Percentiles rank a stretch among this genome's conserved stretches.
Conservation (phyloP, 306 rosid genomes). For the Prinsepia uniflora region DNA sequence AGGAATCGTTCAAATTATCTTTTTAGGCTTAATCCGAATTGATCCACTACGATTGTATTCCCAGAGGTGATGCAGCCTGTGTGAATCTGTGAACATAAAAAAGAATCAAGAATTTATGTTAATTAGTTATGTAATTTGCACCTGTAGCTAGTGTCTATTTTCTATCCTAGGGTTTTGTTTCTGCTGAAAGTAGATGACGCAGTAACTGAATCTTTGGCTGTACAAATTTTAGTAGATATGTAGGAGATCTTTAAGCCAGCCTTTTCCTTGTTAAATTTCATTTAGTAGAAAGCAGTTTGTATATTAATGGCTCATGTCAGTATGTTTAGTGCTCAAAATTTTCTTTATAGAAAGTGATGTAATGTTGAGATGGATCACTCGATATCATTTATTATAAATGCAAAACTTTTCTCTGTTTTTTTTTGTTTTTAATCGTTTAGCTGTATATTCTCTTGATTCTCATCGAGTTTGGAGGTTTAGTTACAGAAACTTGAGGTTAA, state of each 20-base stretch:
- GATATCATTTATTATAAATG: background rate
- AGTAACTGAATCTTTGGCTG: background rate
- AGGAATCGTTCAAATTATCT: constrained; percentile 20
- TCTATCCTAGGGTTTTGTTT: constrained; percentile 4
- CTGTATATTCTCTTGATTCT: background rate
- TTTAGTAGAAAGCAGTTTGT: background rate
- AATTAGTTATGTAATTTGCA: background rate
- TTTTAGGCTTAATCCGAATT: constrained; percentile 1
- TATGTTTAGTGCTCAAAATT: too few relatives aligned
- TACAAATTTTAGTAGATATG: constrained; percentile 11
- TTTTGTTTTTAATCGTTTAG: background rate
- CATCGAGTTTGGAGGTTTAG: background rate
- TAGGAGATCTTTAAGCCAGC: background rate
- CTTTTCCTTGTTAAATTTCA: background rate
- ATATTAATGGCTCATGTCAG: background rate
- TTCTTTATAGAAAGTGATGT: too few relatives aligned
- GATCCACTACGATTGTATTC: constrained; percentile 10
- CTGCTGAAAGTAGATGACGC: background rate
- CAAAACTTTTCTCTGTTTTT: constrained; percentile 6
- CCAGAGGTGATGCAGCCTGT: background rate
- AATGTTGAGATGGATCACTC: background rate
- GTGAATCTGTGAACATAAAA: constrained; percentile 6
- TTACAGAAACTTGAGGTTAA: too few relatives aligned
- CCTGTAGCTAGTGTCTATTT: background rate
- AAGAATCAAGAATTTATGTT: background rate